Evolutionary conservation across 257 asterid genomes (phyloP).

Genomic region (Solanum neorickii): DNA sequence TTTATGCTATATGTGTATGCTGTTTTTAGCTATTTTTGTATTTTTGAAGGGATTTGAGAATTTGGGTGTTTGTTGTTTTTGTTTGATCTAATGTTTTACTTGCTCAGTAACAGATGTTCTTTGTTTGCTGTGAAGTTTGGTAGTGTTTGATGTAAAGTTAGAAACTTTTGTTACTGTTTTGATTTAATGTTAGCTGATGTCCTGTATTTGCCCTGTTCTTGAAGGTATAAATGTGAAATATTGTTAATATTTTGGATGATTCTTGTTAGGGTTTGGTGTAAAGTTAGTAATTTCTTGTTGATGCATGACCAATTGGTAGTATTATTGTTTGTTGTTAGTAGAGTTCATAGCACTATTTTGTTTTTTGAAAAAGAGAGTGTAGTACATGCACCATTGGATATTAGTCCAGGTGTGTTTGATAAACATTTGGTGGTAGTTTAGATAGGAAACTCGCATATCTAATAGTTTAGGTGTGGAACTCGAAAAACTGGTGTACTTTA

Average conservation of each 20-base stretch:
- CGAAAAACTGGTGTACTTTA: not conserved
- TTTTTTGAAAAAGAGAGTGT: not conserved
- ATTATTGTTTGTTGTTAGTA: not conserved
- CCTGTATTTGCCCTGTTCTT: not conserved
- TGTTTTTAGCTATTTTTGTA: not conserved
- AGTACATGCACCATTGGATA: not conserved
- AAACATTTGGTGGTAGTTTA: not conserved
- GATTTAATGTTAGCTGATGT: not conserved
- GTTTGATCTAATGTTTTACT: not conserved
- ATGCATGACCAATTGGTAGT: not conserved
- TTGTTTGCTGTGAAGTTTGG: not conserved
- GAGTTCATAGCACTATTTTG: not conserved
- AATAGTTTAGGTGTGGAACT: not conserved
- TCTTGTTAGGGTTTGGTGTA: not conserved
- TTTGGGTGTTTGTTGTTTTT: not conserved
- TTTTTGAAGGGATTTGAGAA: not conserved
- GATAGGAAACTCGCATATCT: not conserved
- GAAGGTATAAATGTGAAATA: not conserved
- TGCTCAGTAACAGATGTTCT: not conserved
- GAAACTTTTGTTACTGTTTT: not conserved
- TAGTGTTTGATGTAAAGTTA: not conserved
- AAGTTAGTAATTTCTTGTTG: not conserved
- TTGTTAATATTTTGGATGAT: not conserved
- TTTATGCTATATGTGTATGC: not conserved
- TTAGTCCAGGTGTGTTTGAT: not conserved